A percentile compares a stretch with the other conserved stretches of the same genome.
These are phyloP conservation scores for Pichia phayaonensis DNA, from an alignment of 805 yeast genomes.

Conservation along the genomic window DNA sequence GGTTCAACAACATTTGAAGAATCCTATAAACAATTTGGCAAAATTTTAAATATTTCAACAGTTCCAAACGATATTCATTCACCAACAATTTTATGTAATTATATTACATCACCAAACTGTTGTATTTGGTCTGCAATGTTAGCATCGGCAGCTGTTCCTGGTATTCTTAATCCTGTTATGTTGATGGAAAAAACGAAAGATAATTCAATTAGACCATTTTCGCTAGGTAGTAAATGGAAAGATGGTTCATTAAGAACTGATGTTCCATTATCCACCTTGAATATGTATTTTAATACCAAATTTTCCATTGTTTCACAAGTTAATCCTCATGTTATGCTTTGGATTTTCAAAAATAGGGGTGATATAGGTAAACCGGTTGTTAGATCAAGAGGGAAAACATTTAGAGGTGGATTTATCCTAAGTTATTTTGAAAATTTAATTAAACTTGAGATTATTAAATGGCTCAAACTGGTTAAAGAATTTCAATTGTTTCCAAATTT, in stretches of 20 bases:
- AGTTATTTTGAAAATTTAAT: slow-evolving; percentile 65
- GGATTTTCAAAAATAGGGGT: slow-evolving; percentile 73
- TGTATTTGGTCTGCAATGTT: slow-evolving; percentile 73
- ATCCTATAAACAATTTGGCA: slow-evolving; percentile 60
- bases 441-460: slow-evolving; percentile 67
- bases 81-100: slow-evolving; percentile 71
- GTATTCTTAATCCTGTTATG: slow-evolving; percentile 71
- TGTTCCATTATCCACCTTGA: slow-evolving; percentile 65
- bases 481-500: slow-evolving; percentile 62
- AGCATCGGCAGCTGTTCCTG: slow-evolving; percentile 81
- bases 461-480: slow-evolving; percentile 60
- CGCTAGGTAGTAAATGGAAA: slow-evolving; percentile 68
- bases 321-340: slow-evolving; percentile 71
- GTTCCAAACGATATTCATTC: slow-evolving; percentile 80
- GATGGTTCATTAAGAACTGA: slow-evolving; percentile 78
- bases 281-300: slow-evolving; percentile 68
- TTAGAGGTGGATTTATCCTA: slow-evolving; percentile 72
- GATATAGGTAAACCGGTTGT: slow-evolving; percentile 75
- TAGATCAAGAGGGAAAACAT: slow-evolving; percentile 44
- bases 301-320: slow-evolving; percentile 76
- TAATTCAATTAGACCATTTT: slow-evolving; percentile 49
- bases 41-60: slow-evolving; percentile 63
- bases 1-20: slow-evolving; percentile 71
- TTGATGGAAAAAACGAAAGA: slow-evolving; percentile 49
- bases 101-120: slow-evolving; percentile 71